Percentiles rank a stretch among this genome's conserved stretches.
phyloP scores from a whole-genome alignment of 768 basidiomycete species.

The Psilocybe sp. region DNA sequence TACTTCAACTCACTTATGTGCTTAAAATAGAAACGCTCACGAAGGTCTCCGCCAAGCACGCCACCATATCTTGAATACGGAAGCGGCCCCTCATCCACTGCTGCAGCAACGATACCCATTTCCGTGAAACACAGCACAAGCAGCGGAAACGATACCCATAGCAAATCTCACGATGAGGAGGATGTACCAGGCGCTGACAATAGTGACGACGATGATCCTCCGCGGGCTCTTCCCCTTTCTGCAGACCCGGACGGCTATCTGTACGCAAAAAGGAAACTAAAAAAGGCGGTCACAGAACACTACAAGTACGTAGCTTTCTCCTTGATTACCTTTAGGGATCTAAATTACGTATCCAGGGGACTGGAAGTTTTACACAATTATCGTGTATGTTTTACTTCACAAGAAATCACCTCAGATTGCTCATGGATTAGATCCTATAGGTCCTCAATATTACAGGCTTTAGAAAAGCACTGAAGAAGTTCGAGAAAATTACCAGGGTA shows the following conservation, averaged over 20 bases:
- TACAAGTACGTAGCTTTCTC: constrained; percentile 53
- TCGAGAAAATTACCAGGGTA: constrained; percentile 76
- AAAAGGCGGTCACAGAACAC: constrained; percentile 79
- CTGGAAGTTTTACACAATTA: constrained; percentile 89
- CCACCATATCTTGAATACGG: too few species aligned
- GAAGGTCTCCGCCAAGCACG: too few species aligned
- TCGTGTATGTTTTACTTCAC: constrained; percentile 47
- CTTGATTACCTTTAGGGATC: not conserved
- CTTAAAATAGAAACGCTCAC: too few species aligned
- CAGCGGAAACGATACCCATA: not conserved
- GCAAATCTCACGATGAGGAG: not conserved
- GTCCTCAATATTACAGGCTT: constrained; percentile 90
- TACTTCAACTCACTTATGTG: too few species aligned
- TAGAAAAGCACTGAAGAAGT: constrained; percentile 82
- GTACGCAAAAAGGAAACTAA: constrained; percentile 80
- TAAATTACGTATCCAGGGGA: constrained; percentile 39
- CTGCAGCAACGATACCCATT: not conserved
- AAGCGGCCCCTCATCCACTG: not conserved
- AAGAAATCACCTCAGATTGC: not conserved
- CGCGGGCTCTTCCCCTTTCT: constrained; percentile 15
- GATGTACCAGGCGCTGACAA: constrained; percentile 2
- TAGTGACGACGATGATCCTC: not conserved
- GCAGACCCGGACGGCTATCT: constrained; percentile 78
- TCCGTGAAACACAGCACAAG: constrained; percentile 1
- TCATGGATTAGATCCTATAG: constrained; percentile 28